Percentiles rank a stretch among this genome's conserved stretches.
Conservation (phyloP, 768 basidiomycete genomes). For the Chlorophyllum brunneum region DNA sequence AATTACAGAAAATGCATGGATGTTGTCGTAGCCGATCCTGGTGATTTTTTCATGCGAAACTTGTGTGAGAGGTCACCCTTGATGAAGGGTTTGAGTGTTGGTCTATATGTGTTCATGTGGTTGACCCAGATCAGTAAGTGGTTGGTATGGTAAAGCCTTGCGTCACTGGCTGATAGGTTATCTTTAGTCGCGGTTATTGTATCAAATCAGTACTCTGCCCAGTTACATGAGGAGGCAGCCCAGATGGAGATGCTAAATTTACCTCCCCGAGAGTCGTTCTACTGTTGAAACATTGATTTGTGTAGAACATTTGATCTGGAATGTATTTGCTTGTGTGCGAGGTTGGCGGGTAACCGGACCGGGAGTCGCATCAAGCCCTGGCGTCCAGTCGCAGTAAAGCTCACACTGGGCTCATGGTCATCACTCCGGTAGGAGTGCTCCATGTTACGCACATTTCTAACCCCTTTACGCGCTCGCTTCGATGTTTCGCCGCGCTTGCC, state of each 20-base stretch:
- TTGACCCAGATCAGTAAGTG: conserved; percentile 2
- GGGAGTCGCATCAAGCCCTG: too few relatives aligned
- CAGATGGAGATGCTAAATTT: conserved; percentile 4
- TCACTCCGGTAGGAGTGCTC: conserved; percentile 3
- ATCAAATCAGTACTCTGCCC: conserved; percentile 2
- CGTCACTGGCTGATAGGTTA: background rate
- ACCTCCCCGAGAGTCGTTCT: conserved; percentile 3
- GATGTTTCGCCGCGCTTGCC: conserved; percentile 36
- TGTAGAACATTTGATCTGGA: too few relatives aligned
- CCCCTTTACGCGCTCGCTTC: conserved; percentile 54
- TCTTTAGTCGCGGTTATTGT: background rate
- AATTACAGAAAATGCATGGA: conserved; percentile 5
- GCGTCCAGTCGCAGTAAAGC: too few relatives aligned
- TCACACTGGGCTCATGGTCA: conserved; percentile 11
- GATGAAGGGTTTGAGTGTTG: conserved; percentile 5
- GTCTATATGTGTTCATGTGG: conserved; percentile 6
- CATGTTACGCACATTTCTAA: conserved; percentile 59
- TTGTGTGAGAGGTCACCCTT: conserved; percentile 3
- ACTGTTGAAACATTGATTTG: background rate
- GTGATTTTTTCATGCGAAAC: conserved; percentile 2
- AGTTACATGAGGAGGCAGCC: conserved; percentile 5
- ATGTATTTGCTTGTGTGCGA: background rate
- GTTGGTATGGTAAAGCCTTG: conserved; percentile 1
- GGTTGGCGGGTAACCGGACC: background rate
- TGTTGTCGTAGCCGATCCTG: conserved; percentile 1